A percentile compares a stretch with the other conserved stretches of the same genome.
phyloP scores from a whole-genome alignment of 2,329 filamentous ascomycete species.

The Periconia macrospinosa region DNA sequence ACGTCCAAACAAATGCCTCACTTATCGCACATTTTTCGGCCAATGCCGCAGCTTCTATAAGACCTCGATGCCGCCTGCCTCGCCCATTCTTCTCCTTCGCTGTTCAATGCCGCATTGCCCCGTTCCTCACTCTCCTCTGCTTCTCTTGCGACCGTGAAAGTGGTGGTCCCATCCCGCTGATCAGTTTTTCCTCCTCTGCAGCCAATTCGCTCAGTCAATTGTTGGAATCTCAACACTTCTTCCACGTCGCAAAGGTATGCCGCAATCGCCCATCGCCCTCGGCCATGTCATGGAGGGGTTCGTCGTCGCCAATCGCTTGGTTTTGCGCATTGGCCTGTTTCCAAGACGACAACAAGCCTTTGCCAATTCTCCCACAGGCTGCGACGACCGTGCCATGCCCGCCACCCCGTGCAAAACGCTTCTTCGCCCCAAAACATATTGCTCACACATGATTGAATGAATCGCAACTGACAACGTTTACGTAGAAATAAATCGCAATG shows the following conservation, averaged over 20 bases:
- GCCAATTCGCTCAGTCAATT: constrained; percentile 18
- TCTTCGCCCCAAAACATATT: background rate
- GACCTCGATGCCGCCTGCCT: constrained; percentile 20
- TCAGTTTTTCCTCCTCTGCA: constrained; percentile 28
- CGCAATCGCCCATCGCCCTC: constrained; percentile 10
- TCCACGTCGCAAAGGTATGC: constrained; percentile 38
- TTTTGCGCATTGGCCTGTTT: constrained; percentile 9
- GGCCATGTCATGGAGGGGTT: background rate
- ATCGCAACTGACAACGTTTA: constrained; percentile 10
- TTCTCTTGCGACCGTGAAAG: constrained; percentile 29
- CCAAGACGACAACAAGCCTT: constrained; percentile 10
- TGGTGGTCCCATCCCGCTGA: constrained; percentile 33
- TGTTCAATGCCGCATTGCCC: constrained; percentile 30
- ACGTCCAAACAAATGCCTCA: constrained; percentile 41
- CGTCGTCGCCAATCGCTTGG: background rate
- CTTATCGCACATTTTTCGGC: constrained; percentile 38
- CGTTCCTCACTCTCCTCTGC: constrained; percentile 20
- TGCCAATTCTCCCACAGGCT: constrained; percentile 13
- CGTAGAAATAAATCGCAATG: constrained; percentile 37
- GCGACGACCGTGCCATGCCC: background rate
- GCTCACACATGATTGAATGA: background rate
- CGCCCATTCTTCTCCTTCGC: constrained; percentile 17
- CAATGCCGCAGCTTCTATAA: constrained; percentile 32
- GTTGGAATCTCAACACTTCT: constrained; percentile 12
- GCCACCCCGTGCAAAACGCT: background rate